Base-by-base conservation (phyloP, 768 basidiomycete genomes). In the Tulasnella sp. region DNA sequence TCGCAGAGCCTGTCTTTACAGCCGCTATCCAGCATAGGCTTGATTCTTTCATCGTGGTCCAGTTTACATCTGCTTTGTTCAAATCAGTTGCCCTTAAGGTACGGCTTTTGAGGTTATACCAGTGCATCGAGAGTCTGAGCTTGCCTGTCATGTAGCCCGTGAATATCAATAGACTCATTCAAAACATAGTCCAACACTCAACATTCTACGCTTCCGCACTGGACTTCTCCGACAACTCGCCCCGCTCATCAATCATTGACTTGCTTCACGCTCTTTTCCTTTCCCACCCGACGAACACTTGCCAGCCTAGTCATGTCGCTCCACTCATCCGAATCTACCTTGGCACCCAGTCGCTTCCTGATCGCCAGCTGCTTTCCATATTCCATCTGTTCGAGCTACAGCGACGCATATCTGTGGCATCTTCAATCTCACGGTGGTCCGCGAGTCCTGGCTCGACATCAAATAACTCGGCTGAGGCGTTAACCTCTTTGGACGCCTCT, bases 271-370 rank as follows among this genome's bases (percentile, higher is more conserved):
- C 72, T 2, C 74, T 94, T 1, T 96, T 93, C 73, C 69, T 78
- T 57, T 75, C 84, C 12, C 83, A 92, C 66, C 88, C 92, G 0
- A 70, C 75, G 11, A 90, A 90, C 65, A 85, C 91, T 1, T 93
- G 88, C 66, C 93, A 94, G 68, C 77, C 83, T 9, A 84, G 80
- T 2, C 89, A 93, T 63, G 71, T 93, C 45, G 83, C 87, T 48
- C 89, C 88, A 1, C 74, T 98, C 34, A 70, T 87, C 45, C 73
- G 71, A 19, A 72, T 92, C 1, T 97, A 97, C 68, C 71, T 78
- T 8, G 93, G 86, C 1, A 86, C 86, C 0, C 68, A 87, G n/a
- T 78, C 81, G 0, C 50, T 62, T 1, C 63, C 84, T 1, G 93
- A 97, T 67, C 74, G 77, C 25, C 72, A 73, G 27, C 73, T 97